phyloP scores from a whole-genome alignment of 179 eudicot species.

The Silene noctiflora region DNA sequence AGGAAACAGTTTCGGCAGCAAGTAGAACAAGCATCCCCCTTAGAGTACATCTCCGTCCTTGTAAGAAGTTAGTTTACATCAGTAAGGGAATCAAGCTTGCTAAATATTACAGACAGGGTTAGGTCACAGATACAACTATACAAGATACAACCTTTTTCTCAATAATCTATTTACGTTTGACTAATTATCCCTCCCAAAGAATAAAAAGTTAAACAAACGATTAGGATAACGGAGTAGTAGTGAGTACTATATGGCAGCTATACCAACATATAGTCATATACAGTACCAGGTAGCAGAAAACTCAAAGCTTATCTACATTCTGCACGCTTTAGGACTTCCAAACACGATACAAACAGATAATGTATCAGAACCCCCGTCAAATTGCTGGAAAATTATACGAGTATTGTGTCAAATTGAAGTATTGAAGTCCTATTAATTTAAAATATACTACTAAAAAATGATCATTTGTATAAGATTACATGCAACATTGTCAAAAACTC shows the following conservation, averaged over 20 bases:
- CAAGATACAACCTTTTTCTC: too few relatives aligned
- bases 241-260: neutral
- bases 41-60: constrained; percentile 21
- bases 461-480: too few relatives aligned
- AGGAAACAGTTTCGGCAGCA: constrained; percentile 38
- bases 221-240: too few relatives aligned
- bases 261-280: neutral
- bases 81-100: constrained; percentile 4
- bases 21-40: constrained; percentile 26
- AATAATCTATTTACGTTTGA: too few relatives aligned
- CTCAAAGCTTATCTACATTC: neutral
- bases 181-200: too few relatives aligned
- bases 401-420: too few relatives aligned
- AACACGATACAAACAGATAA: neutral
- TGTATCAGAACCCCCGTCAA: neutral
- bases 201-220: too few relatives aligned
- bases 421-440: too few relatives aligned
- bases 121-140: neutral
- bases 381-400: too few relatives aligned
- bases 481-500: too few relatives aligned
- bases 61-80: neutral
- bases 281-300: neutral
- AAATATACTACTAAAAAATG: too few relatives aligned
- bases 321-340: neutral
- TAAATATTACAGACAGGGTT: neutral